Evolutionary conservation across 202 grass and related monocot species (phyloP).

Genomic region (Zizania palustris): DNA sequence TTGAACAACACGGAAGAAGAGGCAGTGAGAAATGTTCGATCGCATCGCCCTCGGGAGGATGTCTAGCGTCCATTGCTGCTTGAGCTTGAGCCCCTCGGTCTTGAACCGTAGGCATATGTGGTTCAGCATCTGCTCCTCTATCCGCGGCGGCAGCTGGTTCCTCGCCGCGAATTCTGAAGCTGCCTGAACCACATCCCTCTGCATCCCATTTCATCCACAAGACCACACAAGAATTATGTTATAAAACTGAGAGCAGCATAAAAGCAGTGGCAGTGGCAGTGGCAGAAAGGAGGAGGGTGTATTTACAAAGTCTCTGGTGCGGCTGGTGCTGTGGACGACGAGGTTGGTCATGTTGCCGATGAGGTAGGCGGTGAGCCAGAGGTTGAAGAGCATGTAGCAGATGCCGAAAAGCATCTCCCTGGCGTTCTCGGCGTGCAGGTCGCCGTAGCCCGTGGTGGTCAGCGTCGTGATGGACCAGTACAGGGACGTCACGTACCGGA

Average conservation of each 20-base stretch:
- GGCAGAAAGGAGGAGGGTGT: background rate
- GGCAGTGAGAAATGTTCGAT: conserved; percentile 50
- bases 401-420: conserved; percentile 72
- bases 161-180: conserved; percentile 69
- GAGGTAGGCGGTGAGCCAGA: conserved; percentile 79
- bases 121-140: conserved; percentile 74
- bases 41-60: conserved; percentile 65
- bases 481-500: conserved; percentile 63
- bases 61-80: conserved; percentile 69
- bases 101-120: conserved; percentile 80
- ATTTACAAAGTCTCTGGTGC: conserved; percentile 72
- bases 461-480: conserved; percentile 88
- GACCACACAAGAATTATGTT: too few relatives aligned
- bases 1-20: conserved; percentile 62
- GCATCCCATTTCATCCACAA: conserved; percentile 11
- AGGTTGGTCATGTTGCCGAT: conserved; percentile 93
- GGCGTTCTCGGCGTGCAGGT: conserved; percentile 77
- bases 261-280: background rate
- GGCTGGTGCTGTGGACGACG: conserved; percentile 69
- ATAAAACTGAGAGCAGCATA: background rate
- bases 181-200: conserved; percentile 71
- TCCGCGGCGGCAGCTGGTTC: conserved; percentile 60
- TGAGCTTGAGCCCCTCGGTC: conserved; percentile 69
- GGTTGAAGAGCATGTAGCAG: conserved; percentile 80
- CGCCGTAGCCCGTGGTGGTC: conserved; percentile 78